Evolutionary conservation across 1,284 basidiomycete species (phyloP), one percentile per base, ranked within the genome.

Genomic region (Pseudozyma tsukubaensis): DNA sequence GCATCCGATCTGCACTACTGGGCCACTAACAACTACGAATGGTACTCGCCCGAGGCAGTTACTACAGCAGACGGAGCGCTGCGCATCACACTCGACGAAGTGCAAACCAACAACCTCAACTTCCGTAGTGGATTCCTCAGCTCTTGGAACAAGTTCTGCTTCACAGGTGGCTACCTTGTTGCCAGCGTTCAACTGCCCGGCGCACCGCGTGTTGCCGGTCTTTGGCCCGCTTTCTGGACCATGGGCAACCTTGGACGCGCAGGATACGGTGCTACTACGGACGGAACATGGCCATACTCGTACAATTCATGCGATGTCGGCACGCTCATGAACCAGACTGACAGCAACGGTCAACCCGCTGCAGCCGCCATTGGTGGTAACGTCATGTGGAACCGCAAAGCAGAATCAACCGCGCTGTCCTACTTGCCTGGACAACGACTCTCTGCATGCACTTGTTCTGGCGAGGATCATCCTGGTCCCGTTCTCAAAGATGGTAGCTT

Each of bases 101-200:
- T 75, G n/a, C 50, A 50, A 1, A 76, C 79, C 48, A 91, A 97
- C 84, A 89, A 88, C 55, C 87, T 97, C 70, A 86, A 92, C 77
- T 83, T 83, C 60, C 79, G 88, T 88, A 9, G 94, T 29, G 88
- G 87, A n/a, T 86, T 87, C 85, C 79, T 88, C 7, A 86, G 86
- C 67, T 85, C 85, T 1, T 88, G 93, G 93, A 94, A 94, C 85
- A 94, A 97, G 85, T 92, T 97, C 64, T 97, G 95, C 86, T 97
- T 96, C 85, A 96, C 91, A 4, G 93, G 92, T 0, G 95, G 94
- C 1, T 94, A 94, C 82, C 87, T 97, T 57, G 93, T 95, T 82
- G 89, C 69, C 4, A 68, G 76, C 29, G 90, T 94, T 14, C 89
- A 88, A 16, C 86, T 97, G 11, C 95, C 96, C 1, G 96, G 95